A percentile compares a stretch with the other conserved stretches of the same genome.
Conservation (phyloP, 2,329 filamentous ascomycete species). For the Botryosphaeria agaves region DNA sequence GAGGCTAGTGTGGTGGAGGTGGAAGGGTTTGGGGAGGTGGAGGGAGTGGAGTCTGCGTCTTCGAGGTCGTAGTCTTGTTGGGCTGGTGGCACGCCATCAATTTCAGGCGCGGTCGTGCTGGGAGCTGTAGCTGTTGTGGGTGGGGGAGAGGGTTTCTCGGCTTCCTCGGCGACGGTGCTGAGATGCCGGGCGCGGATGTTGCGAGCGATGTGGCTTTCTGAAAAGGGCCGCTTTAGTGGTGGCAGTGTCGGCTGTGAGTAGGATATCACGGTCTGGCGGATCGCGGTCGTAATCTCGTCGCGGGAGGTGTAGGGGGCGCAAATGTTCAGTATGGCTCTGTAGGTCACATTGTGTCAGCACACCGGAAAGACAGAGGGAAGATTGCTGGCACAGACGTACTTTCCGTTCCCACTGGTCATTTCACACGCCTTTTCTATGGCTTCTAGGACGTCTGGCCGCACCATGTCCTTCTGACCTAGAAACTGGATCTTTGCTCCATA, state of each 20-base stretch:
- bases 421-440: constrained; percentile 76
- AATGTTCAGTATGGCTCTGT: constrained; percentile 61
- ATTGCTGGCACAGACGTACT: constrained; percentile 39
- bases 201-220: constrained; percentile 70
- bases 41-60: constrained; percentile 9
- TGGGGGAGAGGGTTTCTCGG: constrained; percentile 7
- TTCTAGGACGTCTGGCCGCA: constrained; percentile 74
- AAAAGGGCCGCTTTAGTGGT: constrained; percentile 50
- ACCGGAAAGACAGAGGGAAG: too few species aligned
- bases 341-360: too few species aligned
- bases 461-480: constrained; percentile 65
- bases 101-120: not conserved
- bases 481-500: constrained; percentile 82
- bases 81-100: too few species aligned
- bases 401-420: constrained; percentile 73
- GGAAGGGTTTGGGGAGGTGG: constrained; percentile 16
- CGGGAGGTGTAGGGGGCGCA: constrained; percentile 96
- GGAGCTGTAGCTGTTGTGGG: constrained; percentile 3
- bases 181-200: constrained; percentile 47
- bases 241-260: constrained; percentile 57
- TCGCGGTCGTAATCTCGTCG: constrained; percentile 84
- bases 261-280: constrained; percentile 73
- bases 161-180: constrained; percentile 19
- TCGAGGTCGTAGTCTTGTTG: too few species aligned
- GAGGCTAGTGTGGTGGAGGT: constrained; percentile 19